Evolutionary conservation across 176 grass and related monocot species (phyloP).

Genomic region (Neostapfia colusana): DNA sequence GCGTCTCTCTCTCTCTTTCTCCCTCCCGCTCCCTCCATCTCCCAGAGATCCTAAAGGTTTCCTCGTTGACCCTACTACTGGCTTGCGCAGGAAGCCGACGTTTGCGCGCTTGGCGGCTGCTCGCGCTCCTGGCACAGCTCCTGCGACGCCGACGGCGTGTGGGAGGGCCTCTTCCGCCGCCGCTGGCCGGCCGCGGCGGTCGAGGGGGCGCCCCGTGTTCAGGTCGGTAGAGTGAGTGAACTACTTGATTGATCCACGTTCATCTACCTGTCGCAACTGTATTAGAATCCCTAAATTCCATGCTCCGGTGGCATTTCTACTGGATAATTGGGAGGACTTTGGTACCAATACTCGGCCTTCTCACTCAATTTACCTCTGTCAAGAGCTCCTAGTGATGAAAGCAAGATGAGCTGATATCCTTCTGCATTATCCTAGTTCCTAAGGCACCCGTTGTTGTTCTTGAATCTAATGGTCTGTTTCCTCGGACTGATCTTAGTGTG

Average conservation of each 20-base stretch:
- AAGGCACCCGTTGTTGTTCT: background rate
- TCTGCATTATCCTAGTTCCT: background rate
- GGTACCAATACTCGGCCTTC: background rate
- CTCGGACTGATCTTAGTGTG: background rate
- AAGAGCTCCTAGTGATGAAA: background rate
- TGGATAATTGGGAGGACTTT: background rate
- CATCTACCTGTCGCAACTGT: background rate
- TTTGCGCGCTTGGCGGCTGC: conserved; percentile 63
- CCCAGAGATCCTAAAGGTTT: background rate
- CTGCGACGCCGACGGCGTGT: conserved; percentile 61
- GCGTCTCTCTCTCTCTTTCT: background rate
- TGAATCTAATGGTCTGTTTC: background rate
- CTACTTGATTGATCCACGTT: background rate
- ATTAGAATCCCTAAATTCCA: background rate
- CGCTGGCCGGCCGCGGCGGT: conserved; percentile 43
- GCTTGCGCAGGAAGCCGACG: conserved; percentile 51
- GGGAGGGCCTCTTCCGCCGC: conserved; percentile 63
- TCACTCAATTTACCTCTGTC: background rate
- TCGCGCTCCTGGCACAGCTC: conserved; percentile 52
- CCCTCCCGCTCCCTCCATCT: background rate
- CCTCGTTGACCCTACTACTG: conserved; percentile 21
- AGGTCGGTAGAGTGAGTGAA: background rate
- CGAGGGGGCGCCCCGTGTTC: conserved; percentile 17
- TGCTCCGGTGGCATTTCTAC: background rate
- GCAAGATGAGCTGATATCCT: no score